These are phyloP conservation scores for Quercus lobata DNA, from an alignment of 331 rosid species.

Conservation along the genomic window DNA sequence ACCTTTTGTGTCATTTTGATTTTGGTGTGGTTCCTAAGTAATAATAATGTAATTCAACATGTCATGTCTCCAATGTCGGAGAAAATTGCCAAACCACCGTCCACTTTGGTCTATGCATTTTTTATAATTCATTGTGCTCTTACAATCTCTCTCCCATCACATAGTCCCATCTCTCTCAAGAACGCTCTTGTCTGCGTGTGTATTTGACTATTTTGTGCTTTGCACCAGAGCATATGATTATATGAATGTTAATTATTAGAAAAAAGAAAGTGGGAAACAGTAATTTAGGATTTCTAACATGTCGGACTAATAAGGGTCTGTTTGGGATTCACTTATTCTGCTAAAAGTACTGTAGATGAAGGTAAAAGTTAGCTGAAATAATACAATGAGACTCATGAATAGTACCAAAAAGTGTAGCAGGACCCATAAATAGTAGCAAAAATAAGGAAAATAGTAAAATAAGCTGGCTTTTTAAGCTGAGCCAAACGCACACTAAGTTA, in stretches of 20 bases:
- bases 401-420: accelerated
- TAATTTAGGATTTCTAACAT: too few species aligned
- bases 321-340: accelerated
- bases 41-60: conserved; percentile 33
- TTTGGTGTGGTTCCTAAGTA: background rate
- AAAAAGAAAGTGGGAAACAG: too few species aligned
- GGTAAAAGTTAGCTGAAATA: accelerated
- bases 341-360: accelerated
- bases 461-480: too few species aligned
- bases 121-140: background rate
- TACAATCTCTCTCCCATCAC: background rate
- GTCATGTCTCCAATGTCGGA: conserved; percentile 26
- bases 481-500: too few species aligned
- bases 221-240: too few species aligned
- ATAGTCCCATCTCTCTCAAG: too few species aligned
- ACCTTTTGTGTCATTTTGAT: background rate
- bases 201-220: too few species aligned
- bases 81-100: conserved; percentile 44
- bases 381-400: too few species aligned
- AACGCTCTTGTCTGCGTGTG: too few species aligned
- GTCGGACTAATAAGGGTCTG: accelerated
- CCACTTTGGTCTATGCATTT: background rate
- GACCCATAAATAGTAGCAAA: too few species aligned
- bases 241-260: too few species aligned
- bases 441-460: too few species aligned